phyloP scores from a whole-genome alignment of 352 stramenopile species.

The Phytophthora constricta region DNA sequence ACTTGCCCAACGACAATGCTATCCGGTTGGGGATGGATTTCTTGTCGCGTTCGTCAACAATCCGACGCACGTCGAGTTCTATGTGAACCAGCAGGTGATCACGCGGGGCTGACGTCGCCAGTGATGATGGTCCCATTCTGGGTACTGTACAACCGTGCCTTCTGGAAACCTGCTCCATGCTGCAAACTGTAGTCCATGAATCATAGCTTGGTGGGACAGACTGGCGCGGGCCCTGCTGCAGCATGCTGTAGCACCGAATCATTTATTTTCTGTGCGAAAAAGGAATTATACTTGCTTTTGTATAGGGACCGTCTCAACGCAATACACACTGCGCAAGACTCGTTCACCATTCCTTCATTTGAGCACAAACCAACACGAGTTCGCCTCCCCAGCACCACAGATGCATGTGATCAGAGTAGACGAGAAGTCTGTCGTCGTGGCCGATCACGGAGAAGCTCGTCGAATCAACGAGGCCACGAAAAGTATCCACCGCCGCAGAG shows the following conservation, averaged over 20 bases:
- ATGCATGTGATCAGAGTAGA: conserved; percentile 3
- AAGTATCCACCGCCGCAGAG: background rate
- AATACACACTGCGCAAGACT: background rate
- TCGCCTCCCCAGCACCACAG: background rate
- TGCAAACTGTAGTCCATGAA: background rate
- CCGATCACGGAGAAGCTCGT: background rate
- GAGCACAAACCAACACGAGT: background rate
- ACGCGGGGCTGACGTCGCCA: no score
- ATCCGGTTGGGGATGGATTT: no score
- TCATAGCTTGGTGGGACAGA: no score
- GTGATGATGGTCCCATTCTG: no score
- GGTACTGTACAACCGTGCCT: no score
- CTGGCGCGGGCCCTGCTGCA: no score
- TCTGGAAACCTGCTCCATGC: no score
- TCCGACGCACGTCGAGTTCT: no score
- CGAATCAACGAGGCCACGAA: background rate
- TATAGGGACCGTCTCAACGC: background rate
- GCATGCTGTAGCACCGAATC: no score
- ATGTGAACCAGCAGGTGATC: no score
- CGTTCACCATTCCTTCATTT: background rate
- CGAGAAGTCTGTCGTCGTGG: conserved; percentile 2
- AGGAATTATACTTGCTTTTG: background rate
- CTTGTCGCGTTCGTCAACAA: no score
- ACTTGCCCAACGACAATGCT: no score
- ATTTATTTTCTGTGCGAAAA: background rate